Conservation (phyloP, 495 filamentous ascomycete genomes). For the Chlorociboria aeruginascens region DNA sequence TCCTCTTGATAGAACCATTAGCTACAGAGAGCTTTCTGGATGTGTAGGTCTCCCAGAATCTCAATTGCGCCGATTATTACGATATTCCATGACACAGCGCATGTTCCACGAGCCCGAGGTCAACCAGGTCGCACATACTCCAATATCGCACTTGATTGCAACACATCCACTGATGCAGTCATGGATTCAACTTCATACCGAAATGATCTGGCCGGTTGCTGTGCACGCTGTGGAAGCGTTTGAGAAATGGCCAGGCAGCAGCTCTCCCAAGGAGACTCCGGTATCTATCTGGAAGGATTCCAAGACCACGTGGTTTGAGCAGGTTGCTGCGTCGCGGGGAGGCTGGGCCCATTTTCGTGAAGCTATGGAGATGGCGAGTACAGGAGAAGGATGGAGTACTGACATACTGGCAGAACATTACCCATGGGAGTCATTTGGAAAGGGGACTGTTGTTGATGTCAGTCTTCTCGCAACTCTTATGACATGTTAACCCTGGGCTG, state of each 20-base stretch:
- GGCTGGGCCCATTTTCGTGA: neutral
- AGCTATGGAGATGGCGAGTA: conserved; percentile 9
- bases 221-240: conserved; percentile 18
- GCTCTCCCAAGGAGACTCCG: conserved; percentile 5
- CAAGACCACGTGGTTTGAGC: neutral
- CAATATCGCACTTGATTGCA: conserved; percentile 11
- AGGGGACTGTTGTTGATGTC: conserved; percentile 23
- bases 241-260: conserved; percentile 16
- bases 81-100: conserved; percentile 34
- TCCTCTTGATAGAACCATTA: conserved; percentile 26
- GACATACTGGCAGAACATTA: conserved; percentile 15
- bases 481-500: neutral
- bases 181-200: conserved; percentile 7
- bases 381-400: conserved; percentile 7
- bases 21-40: conserved; percentile 24
- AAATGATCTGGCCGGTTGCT: conserved; percentile 3
- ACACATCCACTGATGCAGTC: conserved; percentile 7
- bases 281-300: neutral
- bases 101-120: conserved; percentile 35
- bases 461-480: neutral
- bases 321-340: neutral
- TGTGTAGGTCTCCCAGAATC: conserved; percentile 1
- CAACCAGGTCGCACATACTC: conserved; percentile 21
- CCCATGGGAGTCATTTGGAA: conserved; percentile 21
- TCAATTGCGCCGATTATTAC: conserved; percentile 26